Percentiles rank a stretch among this genome's conserved stretches.
phyloP scores from a whole-genome alignment of 108 stramenopile species.

The Pseudonitzschia pungens region DNA sequence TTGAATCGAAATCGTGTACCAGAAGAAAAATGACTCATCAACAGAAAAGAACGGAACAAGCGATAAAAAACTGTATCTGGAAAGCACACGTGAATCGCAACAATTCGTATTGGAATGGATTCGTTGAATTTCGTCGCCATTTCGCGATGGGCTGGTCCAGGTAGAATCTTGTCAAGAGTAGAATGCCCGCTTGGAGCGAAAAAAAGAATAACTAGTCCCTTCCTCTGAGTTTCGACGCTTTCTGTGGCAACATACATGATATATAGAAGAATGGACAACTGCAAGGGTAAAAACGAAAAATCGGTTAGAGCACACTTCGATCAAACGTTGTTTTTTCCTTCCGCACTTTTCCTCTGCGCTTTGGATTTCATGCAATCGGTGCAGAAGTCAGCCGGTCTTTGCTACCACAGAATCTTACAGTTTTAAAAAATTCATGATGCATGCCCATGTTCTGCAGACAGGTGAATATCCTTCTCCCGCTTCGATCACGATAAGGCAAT shows the following conservation, averaged over 20 bases:
- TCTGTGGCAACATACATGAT: slow-evolving; percentile 6
- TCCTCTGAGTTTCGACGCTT: slow-evolving; percentile 10
- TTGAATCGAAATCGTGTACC: not conserved
- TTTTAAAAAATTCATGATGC: not conserved
- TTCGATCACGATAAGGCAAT: slow-evolving; percentile 14
- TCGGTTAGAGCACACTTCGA: not conserved
- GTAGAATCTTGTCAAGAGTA: not conserved
- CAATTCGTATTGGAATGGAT: not conserved
- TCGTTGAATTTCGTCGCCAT: slow-evolving; percentile 1
- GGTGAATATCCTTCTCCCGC: slow-evolving; percentile 17
- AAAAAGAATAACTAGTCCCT: not conserved
- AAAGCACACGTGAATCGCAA: slow-evolving; percentile 2
- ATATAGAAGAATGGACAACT: not conserved
- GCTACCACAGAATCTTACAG: not conserved
- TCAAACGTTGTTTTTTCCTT: not conserved
- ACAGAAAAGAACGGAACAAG: not conserved
- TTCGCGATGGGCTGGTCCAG: not conserved
- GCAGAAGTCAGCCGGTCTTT: not conserved
- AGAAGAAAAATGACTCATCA: not conserved
- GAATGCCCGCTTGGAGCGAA: not conserved
- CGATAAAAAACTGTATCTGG: slow-evolving; percentile 16
- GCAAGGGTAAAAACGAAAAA: not conserved
- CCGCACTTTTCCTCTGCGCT: too few species aligned
- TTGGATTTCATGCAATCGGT: not conserved
- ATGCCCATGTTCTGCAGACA: not conserved